A percentile compares a stretch with the other conserved stretches of the same genome.
Conservation (phyloP, 805 yeast genomes). For the Metschnikowia bowlesiae region DNA sequence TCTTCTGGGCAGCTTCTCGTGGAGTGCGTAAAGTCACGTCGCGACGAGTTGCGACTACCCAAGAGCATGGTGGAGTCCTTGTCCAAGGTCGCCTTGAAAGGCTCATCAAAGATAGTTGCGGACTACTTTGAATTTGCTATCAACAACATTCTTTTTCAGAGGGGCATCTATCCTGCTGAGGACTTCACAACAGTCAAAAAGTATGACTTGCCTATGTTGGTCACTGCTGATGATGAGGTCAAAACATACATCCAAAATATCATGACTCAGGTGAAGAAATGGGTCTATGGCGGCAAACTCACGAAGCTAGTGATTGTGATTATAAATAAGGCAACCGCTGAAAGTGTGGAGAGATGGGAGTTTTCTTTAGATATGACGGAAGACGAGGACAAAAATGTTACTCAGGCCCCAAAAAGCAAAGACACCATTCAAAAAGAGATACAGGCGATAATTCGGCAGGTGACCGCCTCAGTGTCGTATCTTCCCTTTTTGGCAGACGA, state of each 20-base stretch:
- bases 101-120: conserved; percentile 72
- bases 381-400: conserved; percentile 1
- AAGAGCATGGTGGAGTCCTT: conserved; percentile 12
- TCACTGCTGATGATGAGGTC: conserved; percentile 73
- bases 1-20: neutral
- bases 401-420: conserved; percentile 22
- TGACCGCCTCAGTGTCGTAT: conserved; percentile 82
- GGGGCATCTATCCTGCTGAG: conserved; percentile 86
- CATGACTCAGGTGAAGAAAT: conserved; percentile 56
- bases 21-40: neutral
- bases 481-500: conserved; percentile 63
- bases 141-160: conserved; percentile 76
- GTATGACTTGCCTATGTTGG: conserved; percentile 72
- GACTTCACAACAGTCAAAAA: conserved; percentile 75
- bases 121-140: conserved; percentile 84
- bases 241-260: conserved; percentile 62
- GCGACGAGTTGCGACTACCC: conserved; percentile 2
- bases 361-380: conserved; percentile 52
- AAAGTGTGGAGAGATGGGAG: conserved; percentile 82
- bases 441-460: conserved; percentile 82
- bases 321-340: conserved; percentile 61
- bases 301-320: conserved; percentile 68
- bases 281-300: conserved; percentile 71
- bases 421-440: conserved; percentile 66
- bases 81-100: conserved; percentile 58